These are phyloP conservation scores for Aquilaria malaccensis DNA, from an alignment of 345 rosid genomes.

Conservation along the genomic window DNA sequence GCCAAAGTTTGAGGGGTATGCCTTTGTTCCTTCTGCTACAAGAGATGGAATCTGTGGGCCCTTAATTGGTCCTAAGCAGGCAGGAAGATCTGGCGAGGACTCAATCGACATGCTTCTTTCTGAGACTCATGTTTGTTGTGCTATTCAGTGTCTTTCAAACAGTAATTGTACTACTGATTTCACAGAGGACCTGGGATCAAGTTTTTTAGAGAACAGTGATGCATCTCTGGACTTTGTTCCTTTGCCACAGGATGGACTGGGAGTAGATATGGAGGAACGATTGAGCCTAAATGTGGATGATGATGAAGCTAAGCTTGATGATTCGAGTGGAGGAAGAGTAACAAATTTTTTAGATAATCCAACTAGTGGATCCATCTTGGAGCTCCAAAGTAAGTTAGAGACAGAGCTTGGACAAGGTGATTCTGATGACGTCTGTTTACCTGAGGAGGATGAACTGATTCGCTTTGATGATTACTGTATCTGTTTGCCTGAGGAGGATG, in stretches of 20 bases:
- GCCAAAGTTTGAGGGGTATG: conserved; percentile 1
- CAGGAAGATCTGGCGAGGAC: conserved; percentile 3
- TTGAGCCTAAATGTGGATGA: conserved; percentile 6
- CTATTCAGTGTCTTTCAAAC: background rate
- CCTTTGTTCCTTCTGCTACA: background rate
- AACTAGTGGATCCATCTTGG: background rate
- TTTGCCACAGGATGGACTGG: background rate
- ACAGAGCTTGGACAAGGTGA: background rate
- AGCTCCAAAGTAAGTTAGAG: conserved; percentile 1
- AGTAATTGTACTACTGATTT: background rate
- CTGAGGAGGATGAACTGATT: conserved; percentile 28
- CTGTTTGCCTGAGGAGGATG: conserved; percentile 34
- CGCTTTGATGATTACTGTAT: conserved; percentile 17
- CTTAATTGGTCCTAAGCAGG: background rate
- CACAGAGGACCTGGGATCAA: conserved; percentile 2
- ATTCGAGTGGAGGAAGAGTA: background rate
- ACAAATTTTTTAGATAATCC: conserved; percentile 5
- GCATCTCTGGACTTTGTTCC: conserved; percentile 4
- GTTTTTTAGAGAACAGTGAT: conserved; percentile 2
- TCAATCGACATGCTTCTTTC: conserved; percentile 1
- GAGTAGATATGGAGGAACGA: conserved; percentile 8
- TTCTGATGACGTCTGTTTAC: conserved; percentile 26
- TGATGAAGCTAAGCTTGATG: conserved; percentile 3
- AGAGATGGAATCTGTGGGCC: conserved; percentile 4
- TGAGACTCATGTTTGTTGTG: conserved; percentile 1